Conservation (phyloP, 805 yeast genomes). For the Metschnikowia cerradonensis region DNA sequence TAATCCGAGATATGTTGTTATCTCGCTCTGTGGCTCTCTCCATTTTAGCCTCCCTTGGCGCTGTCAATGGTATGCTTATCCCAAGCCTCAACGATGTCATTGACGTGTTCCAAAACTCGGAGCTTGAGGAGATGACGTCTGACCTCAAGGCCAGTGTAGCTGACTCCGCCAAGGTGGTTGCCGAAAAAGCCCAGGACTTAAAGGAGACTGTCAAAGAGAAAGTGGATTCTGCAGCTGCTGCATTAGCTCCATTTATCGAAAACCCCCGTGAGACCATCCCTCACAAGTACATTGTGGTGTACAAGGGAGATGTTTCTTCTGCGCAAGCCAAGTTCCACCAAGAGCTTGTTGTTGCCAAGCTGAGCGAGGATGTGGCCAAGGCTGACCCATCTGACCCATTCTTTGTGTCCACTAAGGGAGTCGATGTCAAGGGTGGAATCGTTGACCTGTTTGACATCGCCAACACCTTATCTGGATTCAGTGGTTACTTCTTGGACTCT, state of each 20-base stretch:
- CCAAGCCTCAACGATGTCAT: slow-evolving; percentile 48
- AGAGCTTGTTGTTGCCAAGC: slow-evolving; percentile 52
- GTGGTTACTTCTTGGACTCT: slow-evolving; percentile 76
- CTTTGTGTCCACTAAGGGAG: slow-evolving; percentile 11
- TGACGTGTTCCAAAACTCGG: slow-evolving; percentile 28
- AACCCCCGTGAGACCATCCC: slow-evolving; percentile 44
- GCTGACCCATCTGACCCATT: slow-evolving; percentile 21
- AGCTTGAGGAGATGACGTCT: slow-evolving; percentile 15
- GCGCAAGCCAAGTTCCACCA: slow-evolving; percentile 61
- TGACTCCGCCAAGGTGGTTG: slow-evolving; percentile 7
- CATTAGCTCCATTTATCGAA: slow-evolving; percentile 16
- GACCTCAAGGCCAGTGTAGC: slow-evolving; percentile 11
- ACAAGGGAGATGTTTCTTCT: slow-evolving; percentile 59
- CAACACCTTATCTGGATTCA: slow-evolving; percentile 63
- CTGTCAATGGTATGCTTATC: slow-evolving; percentile 48
- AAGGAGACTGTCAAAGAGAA: slow-evolving; percentile 2
- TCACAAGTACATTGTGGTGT: slow-evolving; percentile 78
- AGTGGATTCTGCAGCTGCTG: slow-evolving; percentile 8
- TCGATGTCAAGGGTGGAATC: slow-evolving; percentile 13
- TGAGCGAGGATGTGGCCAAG: slow-evolving; percentile 38
- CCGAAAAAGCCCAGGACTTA: slow-evolving; percentile 11
- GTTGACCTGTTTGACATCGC: slow-evolving; percentile 52
- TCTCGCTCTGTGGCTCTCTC: slow-evolving; percentile 41
- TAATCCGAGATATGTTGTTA: slow-evolving; percentile 28
- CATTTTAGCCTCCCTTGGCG: slow-evolving; percentile 39